Evolutionary conservation across 805 yeast species (phyloP).

Genomic region (Saccharomycopsis fermentans): DNA sequence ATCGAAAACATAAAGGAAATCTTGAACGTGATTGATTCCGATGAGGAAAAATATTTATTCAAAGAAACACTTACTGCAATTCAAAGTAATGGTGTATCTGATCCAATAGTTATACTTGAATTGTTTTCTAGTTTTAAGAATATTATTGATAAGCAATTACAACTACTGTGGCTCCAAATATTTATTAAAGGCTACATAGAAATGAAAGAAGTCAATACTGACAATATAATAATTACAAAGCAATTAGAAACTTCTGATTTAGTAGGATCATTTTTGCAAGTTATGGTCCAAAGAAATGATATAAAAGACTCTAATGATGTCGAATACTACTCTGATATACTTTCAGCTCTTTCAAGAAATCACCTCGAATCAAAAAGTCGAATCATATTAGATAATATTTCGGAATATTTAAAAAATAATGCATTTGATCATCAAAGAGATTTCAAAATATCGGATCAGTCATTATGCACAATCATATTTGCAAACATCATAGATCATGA

Average conservation of each 20-base stretch:
- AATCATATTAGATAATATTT: neutral
- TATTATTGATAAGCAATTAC: neutral
- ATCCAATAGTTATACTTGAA: neutral
- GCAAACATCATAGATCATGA: constrained; percentile 1
- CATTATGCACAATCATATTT: neutral
- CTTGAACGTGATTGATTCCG: neutral
- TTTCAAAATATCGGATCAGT: neutral
- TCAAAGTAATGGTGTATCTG: neutral
- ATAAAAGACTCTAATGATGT: neutral
- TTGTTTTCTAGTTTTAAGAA: neutral
- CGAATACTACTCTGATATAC: neutral
- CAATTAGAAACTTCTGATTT: neutral
- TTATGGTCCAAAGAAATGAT: neutral
- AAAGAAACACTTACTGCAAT: neutral
- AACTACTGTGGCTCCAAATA: neutral
- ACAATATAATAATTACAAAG: neutral
- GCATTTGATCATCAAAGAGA: neutral
- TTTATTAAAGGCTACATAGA: neutral
- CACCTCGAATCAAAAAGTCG: neutral
- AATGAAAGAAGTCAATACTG: neutral
- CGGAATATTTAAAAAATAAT: neutral
- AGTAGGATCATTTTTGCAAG: neutral
- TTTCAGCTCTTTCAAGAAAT: neutral
- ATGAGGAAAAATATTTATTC: neutral
- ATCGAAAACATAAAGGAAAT: neutral